Evolutionary conservation across 1,139 yeast species (phyloP).

Genomic region (Geotrichum bryndzae): DNA sequence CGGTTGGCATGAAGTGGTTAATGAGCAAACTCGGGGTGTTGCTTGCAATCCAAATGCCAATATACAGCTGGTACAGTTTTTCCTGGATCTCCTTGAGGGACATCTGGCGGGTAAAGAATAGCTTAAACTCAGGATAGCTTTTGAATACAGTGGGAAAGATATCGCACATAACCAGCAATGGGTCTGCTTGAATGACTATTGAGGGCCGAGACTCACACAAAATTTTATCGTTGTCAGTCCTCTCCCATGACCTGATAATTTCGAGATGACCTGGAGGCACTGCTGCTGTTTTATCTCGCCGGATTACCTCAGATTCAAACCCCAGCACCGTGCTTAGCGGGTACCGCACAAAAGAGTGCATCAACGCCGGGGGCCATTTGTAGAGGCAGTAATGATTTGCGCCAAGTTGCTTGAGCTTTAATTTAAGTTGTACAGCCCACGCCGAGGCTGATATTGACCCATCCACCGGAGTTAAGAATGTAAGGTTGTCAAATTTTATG

Average conservation of each 20-base stretch:
- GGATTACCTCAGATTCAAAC: not conserved
- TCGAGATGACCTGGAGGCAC: not conserved
- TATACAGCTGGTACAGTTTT: not conserved
- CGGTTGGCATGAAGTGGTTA: not conserved
- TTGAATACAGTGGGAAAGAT: not conserved
- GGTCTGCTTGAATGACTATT: not conserved
- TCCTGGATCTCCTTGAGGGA: not conserved
- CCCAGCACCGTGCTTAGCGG: not conserved
- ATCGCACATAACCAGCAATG: not conserved
- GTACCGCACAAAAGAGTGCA: not conserved
- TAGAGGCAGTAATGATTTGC: constrained; percentile 1
- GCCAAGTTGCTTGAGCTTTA: not conserved
- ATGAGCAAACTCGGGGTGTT: not conserved
- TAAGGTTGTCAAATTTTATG: not conserved
- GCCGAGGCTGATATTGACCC: not conserved
- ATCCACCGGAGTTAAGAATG: not conserved
- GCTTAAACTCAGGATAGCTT: not conserved
- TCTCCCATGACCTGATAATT: not conserved
- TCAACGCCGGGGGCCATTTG: not conserved
- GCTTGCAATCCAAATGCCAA: constrained; percentile 1
- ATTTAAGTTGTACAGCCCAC: not conserved
- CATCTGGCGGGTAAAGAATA: not conserved
- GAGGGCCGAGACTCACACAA: not conserved
- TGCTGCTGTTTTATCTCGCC: not conserved
- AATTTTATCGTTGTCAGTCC: not conserved